Conservation (phyloP, 2,329 filamentous ascomycete genomes). For the Incumbomyces lentus region DNA sequence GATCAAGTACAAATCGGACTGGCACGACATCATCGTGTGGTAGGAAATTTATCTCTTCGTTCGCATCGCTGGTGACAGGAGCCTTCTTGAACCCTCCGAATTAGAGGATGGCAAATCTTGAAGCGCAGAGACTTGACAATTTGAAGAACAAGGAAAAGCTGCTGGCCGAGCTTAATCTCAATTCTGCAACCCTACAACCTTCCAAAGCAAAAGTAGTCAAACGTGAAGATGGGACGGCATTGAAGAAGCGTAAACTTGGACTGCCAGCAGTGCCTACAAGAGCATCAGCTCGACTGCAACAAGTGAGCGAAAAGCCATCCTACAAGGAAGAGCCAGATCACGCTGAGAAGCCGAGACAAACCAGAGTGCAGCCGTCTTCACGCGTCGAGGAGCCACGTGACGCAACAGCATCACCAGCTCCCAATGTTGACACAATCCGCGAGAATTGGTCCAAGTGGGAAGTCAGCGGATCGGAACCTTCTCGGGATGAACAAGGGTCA, state of each 20-base stretch:
- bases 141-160: conserved; percentile 42
- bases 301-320: conserved; percentile 25
- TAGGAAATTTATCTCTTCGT: too few relatives aligned
- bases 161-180: conserved; percentile 38
- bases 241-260: conserved; percentile 33
- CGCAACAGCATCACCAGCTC: conserved; percentile 1
- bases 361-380: not conserved
- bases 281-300: conserved; percentile 40
- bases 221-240: conserved; percentile 9
- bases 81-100: too few relatives aligned
- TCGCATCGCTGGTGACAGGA: too few relatives aligned
- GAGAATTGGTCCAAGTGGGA: conserved; percentile 38
- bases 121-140: conserved; percentile 37
- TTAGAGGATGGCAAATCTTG: conserved; percentile 34
- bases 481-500: conserved; percentile 31
- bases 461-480: conserved; percentile 30
- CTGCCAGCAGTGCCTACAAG: conserved; percentile 28
- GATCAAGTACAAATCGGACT: too few relatives aligned
- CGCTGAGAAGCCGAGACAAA: conserved; percentile 1
- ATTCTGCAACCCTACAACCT: conserved; percentile 12
- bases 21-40: too few relatives aligned
- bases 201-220: conserved; percentile 12
- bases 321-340: conserved; percentile 28
- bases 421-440: conserved; percentile 14
- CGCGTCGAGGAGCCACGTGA: too few relatives aligned